Base-by-base conservation (phyloP, 2,329 filamentous ascomycete species). In the Colletotrichum sp. region DNA sequence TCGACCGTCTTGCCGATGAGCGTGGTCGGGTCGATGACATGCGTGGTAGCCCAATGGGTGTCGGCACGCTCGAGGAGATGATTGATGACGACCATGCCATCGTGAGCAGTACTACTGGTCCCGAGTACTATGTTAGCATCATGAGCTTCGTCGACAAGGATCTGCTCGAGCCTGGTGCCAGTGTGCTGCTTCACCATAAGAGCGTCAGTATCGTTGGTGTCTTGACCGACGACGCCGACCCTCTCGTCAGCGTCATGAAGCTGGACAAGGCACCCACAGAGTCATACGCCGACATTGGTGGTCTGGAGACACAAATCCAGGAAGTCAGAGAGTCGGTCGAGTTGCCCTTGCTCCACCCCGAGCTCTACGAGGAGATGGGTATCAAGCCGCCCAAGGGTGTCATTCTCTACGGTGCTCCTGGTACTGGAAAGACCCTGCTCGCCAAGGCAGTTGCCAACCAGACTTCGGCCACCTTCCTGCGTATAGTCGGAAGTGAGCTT, bases 81-180 rank as follows among this genome's bases (percentile, higher is more conserved):
- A 99, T 99, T 83, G 97, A 99, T 82, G 97, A 99, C 84, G 97
- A 99, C 87, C 97, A 99, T 83, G 97, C 97, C 78, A 99, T 99
- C 83, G 97, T 99, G 44, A 98, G 96, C 21, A 98, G 96, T 85
- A 98, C 97, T 1, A 99, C 97, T 8, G 97, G 97, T 0, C 97
- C 97, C 2, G 97, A 99, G 86, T 99, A 98, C 90, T 99, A 99
- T 85, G 97, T 99, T 79, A 98, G 96, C 80, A 99, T 99, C 91
- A 99, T 99, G 97, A 98, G 96, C 71, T 99, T 99, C 82, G 97
- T 99, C 79, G 97, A 99, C 90, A 99, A 99, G 87, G 97, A 99
- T 82, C 92, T 99, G 6, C 91, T 99, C 59, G 97, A 99, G 86
- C 97, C 97, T 2, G 98, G 98, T 77, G 96, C 97, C 21, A 98